Conservation (phyloP, 441 rosid genomes). For the Isatis lusitanica region DNA sequence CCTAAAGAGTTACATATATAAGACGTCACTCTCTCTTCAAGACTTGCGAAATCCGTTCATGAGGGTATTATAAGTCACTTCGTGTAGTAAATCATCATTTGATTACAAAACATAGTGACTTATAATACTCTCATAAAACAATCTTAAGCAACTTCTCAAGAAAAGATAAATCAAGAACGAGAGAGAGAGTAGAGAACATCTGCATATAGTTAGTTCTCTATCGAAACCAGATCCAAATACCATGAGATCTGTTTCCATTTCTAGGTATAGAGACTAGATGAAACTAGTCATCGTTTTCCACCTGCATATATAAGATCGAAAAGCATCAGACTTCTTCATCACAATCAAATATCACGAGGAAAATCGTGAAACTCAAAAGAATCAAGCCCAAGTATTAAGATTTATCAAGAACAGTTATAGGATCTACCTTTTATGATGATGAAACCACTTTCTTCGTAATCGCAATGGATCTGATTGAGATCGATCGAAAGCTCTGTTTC, state of each 20-base stretch:
- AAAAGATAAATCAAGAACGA: background rate
- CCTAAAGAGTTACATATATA: too few species aligned
- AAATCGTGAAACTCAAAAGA: background rate
- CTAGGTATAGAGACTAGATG: too few species aligned
- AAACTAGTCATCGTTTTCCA: background rate
- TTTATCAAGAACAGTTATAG: background rate
- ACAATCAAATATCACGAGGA: background rate
- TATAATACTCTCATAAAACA: conserved; percentile 33
- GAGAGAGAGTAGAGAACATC: too few species aligned
- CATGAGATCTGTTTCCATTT: background rate
- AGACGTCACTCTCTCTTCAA: background rate
- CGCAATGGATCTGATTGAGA: background rate
- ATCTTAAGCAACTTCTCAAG: background rate
- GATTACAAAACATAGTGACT: too few species aligned
- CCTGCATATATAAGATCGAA: background rate
- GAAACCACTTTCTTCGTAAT: background rate
- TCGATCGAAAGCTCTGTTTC: conserved; percentile 8
- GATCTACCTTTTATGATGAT: conserved; percentile 2
- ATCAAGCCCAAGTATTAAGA: background rate
- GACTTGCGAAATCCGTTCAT: conserved; percentile 11
- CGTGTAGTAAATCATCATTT: background rate
- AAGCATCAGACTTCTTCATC: background rate
- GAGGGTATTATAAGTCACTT: conserved; percentile 24
- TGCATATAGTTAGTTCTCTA: background rate
- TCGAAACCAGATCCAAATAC: background rate